These are phyloP conservation scores for Lotmaria passim DNA, from an alignment of 208 protist genomes.

Conservation along the genomic window DNA sequence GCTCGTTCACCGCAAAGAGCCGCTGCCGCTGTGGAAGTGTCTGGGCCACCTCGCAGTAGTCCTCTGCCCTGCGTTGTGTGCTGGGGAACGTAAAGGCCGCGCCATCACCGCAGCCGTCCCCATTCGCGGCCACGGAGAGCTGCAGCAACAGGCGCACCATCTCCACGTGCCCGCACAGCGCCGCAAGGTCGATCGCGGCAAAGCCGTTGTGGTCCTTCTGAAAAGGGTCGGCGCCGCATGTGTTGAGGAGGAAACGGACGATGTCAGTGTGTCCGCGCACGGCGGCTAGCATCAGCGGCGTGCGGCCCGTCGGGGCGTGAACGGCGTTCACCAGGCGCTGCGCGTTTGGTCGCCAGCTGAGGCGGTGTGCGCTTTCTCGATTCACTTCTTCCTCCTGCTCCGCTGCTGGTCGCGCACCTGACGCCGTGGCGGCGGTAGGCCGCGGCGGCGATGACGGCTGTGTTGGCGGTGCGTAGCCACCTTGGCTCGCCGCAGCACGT, in stretches of 20 bases:
- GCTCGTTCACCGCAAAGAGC: conserved; percentile 55
- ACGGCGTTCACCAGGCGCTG: conserved; percentile 68
- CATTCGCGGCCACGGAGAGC: conserved; percentile 22
- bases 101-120: conserved; percentile 30
- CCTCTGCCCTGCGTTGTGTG: conserved; percentile 63
- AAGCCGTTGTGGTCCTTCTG: conserved; percentile 53
- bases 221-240: conserved; percentile 54
- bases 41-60: conserved; percentile 69
- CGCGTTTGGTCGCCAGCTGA: conserved; percentile 56
- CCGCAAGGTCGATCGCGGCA: conserved; percentile 76
- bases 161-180: conserved; percentile 57
- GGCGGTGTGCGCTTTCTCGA: not conserved
- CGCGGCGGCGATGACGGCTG: no score
- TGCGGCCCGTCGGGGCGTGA: conserved; percentile 67
- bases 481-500: no score
- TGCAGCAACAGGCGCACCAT: conserved; percentile 52
- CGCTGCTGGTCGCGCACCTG: not conserved
- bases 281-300: conserved; percentile 83
- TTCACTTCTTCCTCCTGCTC: not conserved
- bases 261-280: conserved; percentile 56
- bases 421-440: no score
- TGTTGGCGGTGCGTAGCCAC: no score
- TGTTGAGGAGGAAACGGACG: conserved; percentile 64
- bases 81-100: conserved; percentile 40
- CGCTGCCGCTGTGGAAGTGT: conserved; percentile 61